Evolutionary conservation across 164 flowering plant species (phyloP).

Genomic region (Kalanchoe fedtschenkoi): DNA sequence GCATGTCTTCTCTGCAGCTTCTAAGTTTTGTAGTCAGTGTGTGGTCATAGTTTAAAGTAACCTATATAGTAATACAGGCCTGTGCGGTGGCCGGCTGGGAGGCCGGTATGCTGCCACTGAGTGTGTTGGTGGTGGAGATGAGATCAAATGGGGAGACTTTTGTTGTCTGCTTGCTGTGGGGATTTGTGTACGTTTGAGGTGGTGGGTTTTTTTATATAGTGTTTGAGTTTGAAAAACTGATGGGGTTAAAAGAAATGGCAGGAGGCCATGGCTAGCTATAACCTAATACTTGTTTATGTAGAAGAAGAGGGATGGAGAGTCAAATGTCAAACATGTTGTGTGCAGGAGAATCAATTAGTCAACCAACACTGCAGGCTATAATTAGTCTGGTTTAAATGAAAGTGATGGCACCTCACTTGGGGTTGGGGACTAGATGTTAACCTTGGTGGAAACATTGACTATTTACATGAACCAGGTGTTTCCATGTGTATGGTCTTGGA

Average conservation of each 20-base stretch:
- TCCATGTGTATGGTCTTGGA: background rate
- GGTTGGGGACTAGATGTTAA: background rate
- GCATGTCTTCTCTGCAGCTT: background rate
- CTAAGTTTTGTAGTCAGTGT: background rate
- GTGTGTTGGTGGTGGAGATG: background rate
- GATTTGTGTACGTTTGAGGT: background rate
- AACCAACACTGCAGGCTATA: background rate
- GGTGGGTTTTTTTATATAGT: too few relatives aligned
- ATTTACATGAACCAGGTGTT: background rate
- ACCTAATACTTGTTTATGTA: background rate
- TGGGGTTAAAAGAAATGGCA: background rate
- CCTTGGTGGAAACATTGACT: background rate
- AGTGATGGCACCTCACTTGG: background rate
- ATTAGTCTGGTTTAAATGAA: slow-evolving; percentile 1
- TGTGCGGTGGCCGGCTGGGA: background rate
- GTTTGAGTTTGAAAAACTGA: background rate
- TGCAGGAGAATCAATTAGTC: background rate
- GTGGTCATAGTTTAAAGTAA: too few relatives aligned
- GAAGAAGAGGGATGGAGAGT: background rate
- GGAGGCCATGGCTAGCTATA: background rate
- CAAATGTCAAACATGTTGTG: background rate
- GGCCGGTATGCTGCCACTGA: background rate
- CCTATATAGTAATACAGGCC: background rate
- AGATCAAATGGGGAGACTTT: background rate
- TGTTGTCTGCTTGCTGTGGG: background rate